A percentile compares a stretch with the other conserved stretches of the same genome.
phyloP scores from a whole-genome alignment of 192 early-diverging fungal genomes.

The Geranomyces michiganensis region DNA sequence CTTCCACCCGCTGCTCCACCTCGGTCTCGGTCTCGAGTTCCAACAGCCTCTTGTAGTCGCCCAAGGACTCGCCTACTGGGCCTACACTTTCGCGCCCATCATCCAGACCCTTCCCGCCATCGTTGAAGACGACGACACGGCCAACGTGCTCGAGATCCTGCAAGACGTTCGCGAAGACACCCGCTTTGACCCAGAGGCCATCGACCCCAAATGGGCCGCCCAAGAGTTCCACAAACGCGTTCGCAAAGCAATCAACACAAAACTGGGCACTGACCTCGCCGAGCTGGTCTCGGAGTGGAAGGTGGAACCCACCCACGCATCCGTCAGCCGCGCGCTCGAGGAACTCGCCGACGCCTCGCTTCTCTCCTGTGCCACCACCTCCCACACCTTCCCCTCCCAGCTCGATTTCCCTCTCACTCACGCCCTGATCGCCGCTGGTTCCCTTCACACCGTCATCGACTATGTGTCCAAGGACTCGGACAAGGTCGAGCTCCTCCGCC shows the following conservation, averaged over 20 bases:
- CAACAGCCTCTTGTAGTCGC: conserved; percentile 20
- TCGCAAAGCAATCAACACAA: conserved; percentile 14
- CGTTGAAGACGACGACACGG: conserved; percentile 7
- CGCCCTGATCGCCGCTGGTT: conserved; percentile 7
- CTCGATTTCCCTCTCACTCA: conserved; percentile 26
- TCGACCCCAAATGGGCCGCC: background rate
- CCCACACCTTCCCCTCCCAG: conserved; percentile 19
- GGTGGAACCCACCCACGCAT: conserved; percentile 7
- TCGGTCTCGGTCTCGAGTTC: conserved; percentile 20
- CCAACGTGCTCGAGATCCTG: conserved; percentile 18
- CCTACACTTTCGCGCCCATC: conserved; percentile 24
- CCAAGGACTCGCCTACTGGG: conserved; percentile 24
- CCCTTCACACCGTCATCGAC: background rate
- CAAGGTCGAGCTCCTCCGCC: conserved; percentile 6
- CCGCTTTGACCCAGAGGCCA: conserved; percentile 11
- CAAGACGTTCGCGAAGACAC: conserved; percentile 27
- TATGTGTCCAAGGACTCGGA: background rate
- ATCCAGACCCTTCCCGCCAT: conserved; percentile 15
- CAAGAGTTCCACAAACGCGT: conserved; percentile 23
- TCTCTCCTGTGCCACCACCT: conserved; percentile 5
- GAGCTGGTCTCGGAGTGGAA: conserved; percentile 18
- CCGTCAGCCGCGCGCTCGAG: conserved; percentile 11
- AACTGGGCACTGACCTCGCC: conserved; percentile 4
- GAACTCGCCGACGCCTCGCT: conserved; percentile 18
- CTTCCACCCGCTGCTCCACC: conserved; percentile 31